Percentiles rank a stretch among this genome's conserved stretches.
phyloP scores from a whole-genome alignment of 129 eudicot species.

The Artemisia tridentata region DNA sequence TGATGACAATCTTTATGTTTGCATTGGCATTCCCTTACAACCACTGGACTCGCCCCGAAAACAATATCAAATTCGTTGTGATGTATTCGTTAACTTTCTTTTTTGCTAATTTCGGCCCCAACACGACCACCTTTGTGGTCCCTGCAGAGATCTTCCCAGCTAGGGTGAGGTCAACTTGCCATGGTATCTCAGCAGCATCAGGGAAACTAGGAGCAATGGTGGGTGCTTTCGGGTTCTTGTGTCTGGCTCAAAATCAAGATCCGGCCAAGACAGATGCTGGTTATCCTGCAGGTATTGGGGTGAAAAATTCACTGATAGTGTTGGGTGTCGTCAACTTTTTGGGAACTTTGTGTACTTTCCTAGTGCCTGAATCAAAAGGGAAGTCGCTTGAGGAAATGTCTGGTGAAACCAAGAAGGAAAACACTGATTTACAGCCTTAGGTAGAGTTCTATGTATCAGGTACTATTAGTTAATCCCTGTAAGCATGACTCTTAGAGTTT shows the following conservation, averaged over 20 bases:
- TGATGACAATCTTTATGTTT: conserved; percentile 48
- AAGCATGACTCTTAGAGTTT: conserved; percentile 10
- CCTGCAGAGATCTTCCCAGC: conserved; percentile 51
- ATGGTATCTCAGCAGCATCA: conserved; percentile 48
- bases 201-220: conserved; percentile 48
- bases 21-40: conserved; percentile 41
- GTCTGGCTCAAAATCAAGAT: conserved; percentile 40
- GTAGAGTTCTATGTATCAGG: conserved; percentile 10
- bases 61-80: conserved; percentile 38
- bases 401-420: conserved; percentile 31
- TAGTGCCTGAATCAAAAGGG: conserved; percentile 61
- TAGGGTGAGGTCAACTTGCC: conserved; percentile 44
- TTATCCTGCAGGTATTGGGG: conserved; percentile 45
- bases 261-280: conserved; percentile 36
- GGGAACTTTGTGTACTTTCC: conserved; percentile 44
- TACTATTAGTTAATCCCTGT: not conserved
- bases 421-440: conserved; percentile 17
- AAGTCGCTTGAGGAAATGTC: conserved; percentile 60
- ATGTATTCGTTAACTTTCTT: conserved; percentile 47
- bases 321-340: conserved; percentile 38
- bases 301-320: conserved; percentile 36
- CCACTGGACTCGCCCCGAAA: conserved; percentile 42
- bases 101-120: conserved; percentile 47
- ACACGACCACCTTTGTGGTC: conserved; percentile 45
- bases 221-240: conserved; percentile 50